A percentile compares a stretch with the other conserved stretches of the same genome.
These are phyloP conservation scores for Limnanthes douglasii DNA, from an alignment of 345 rosid species.

Conservation along the genomic window DNA sequence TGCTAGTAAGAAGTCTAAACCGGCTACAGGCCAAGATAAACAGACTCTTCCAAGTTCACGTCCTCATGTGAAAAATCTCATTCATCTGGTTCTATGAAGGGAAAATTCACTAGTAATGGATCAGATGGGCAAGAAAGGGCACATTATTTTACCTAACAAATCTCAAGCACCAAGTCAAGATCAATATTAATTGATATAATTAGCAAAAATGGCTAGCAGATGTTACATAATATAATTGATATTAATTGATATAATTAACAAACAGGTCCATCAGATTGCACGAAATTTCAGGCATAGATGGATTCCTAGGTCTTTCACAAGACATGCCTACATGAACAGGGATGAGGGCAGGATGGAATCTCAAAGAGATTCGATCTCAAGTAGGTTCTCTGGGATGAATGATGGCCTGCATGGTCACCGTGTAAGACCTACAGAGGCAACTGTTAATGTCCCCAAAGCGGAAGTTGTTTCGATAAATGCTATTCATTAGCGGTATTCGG, in stretches of 20 bases:
- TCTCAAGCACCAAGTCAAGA: conserved; percentile 63
- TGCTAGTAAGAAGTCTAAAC: conserved; percentile 26
- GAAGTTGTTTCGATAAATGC: conserved; percentile 10
- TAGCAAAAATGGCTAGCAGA: conserved; percentile 60
- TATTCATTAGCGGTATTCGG: conserved; percentile 14
- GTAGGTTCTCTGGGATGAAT: conserved; percentile 14
- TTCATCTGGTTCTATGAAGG: too few species aligned
- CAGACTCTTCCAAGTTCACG: too few species aligned
- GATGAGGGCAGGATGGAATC: conserved; percentile 30
- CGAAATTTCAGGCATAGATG: conserved; percentile 53
- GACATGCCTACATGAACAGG: conserved; percentile 22
- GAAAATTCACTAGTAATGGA: too few species aligned
- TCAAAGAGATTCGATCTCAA: conserved; percentile 15
- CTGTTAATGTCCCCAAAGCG: conserved; percentile 16
- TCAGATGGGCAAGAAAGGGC: too few species aligned
- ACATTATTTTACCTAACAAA: too few species aligned
- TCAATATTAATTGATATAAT: conserved; percentile 43
- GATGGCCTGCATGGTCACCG: conserved; percentile 19
- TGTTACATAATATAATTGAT: conserved; percentile 54
- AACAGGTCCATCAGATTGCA: conserved; percentile 73
- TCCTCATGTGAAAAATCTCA: too few species aligned
- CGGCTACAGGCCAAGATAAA: conserved; percentile 25
- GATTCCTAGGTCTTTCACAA: conserved; percentile 43
- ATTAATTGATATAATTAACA: neutral
- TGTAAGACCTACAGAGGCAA: conserved; percentile 25